Conservation (phyloP, 108 stramenopile genomes). For the Skeletonema grethae region DNA sequence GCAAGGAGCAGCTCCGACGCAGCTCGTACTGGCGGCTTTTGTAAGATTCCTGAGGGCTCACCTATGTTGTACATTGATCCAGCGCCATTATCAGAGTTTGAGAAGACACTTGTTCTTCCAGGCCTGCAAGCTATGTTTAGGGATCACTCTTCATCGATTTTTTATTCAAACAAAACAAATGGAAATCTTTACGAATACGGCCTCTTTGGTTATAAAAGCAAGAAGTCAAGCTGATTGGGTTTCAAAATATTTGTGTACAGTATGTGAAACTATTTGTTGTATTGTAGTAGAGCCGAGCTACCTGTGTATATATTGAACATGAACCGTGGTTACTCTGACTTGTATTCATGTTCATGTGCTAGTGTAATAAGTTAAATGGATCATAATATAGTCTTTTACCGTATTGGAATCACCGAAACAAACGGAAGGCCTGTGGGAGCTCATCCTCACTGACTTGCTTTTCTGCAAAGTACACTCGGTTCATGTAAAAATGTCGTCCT, state of each 20-base stretch:
- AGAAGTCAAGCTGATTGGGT: not conserved
- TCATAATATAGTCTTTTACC: not conserved
- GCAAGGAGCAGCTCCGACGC: not conserved
- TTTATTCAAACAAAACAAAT: conserved; percentile 15
- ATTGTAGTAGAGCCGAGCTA: conserved; percentile 4
- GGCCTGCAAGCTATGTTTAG: conserved; percentile 81
- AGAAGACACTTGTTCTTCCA: conserved; percentile 66
- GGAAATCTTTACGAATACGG: conserved; percentile 32
- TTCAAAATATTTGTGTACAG: not conserved
- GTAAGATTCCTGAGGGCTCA: conserved; percentile 51
- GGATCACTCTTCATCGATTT: conserved; percentile 55
- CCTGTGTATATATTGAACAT: not conserved
- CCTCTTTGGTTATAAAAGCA: conserved; percentile 35
- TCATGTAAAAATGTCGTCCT: conserved; percentile 10
- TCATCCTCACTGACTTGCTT: conserved; percentile 21
- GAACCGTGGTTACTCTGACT: not conserved
- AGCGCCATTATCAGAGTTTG: conserved; percentile 78
- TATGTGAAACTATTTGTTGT: not conserved
- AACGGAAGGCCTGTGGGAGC: conserved; percentile 18
- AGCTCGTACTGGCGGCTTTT: not conserved
- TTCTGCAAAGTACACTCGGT: conserved; percentile 33
- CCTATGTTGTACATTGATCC: conserved; percentile 83
- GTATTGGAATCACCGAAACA: conserved; percentile 3
- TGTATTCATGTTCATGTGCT: not conserved
- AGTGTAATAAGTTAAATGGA: conserved; percentile 5